Evolutionary conservation across 257 asterid genomes (phyloP).

Genomic region (Solanum sparsipilum): DNA sequence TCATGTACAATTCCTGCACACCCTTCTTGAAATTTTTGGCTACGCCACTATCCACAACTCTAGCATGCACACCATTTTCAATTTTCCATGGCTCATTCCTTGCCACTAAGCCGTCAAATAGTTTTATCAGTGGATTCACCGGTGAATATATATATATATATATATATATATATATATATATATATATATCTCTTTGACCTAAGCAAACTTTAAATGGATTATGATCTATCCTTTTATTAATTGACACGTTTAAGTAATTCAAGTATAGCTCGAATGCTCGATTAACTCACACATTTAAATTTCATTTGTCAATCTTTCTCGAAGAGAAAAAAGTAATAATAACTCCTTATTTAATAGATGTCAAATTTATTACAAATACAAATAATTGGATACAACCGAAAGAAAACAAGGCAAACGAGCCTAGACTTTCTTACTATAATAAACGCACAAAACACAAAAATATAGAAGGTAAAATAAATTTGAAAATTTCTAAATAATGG

Average conservation of each 20-base stretch:
- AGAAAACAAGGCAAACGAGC: neutral
- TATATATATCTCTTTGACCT: neutral
- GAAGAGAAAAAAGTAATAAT: neutral
- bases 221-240: neutral
- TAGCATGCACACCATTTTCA: no score
- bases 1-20: no score
- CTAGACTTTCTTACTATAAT: neutral
- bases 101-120: no score
- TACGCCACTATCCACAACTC: no score
- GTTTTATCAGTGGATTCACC: no score
- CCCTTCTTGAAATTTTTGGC: fast-evolving
- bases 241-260: neutral
- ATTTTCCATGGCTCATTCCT: no score
- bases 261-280: neutral
- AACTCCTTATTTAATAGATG: neutral
- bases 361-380: neutral
- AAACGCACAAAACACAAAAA: neutral
- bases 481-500: neutral
- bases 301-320: neutral
- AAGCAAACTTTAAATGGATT: neutral
- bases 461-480: neutral
- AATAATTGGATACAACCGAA: neutral
- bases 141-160: no score
- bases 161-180: no score
- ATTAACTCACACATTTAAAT: neutral